A percentile compares a stretch with the other conserved stretches of the same genome.
phyloP scores from a whole-genome alignment of 345 rosid species.

The Salix viminalis region DNA sequence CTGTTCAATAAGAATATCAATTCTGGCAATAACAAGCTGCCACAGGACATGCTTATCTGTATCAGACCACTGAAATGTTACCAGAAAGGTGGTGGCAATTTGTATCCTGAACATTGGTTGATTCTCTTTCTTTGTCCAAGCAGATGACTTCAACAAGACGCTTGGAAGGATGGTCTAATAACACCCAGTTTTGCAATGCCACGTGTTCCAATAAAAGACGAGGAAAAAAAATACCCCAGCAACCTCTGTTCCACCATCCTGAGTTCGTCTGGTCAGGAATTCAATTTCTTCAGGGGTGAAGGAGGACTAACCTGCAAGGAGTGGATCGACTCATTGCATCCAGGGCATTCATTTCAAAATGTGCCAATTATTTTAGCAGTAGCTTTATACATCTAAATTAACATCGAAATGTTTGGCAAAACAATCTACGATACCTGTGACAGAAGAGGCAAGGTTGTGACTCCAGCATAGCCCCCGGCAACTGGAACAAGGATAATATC shows the following conservation, averaged over 20 bases:
- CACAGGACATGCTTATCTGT: neutral
- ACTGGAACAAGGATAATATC: constrained; percentile 15
- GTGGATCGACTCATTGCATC: too few relatives aligned
- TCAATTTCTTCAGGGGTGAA: too few relatives aligned
- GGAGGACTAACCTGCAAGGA: too few relatives aligned
- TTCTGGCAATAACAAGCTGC: neutral
- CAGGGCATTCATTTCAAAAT: too few relatives aligned
- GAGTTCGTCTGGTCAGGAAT: too few relatives aligned
- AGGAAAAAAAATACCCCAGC: too few relatives aligned
- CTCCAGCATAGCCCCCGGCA: constrained; percentile 37
- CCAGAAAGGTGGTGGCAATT: neutral
- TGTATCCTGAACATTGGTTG: neutral
- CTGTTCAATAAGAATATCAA: neutral
- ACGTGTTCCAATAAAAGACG: too few relatives aligned
- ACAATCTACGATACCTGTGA: constrained; percentile 18
- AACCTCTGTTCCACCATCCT: too few relatives aligned
- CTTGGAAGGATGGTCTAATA: constrained; percentile 1
- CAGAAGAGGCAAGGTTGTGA: constrained; percentile 30
- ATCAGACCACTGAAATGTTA: neutral
- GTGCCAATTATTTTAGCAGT: too few relatives aligned
- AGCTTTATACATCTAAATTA: too few relatives aligned
- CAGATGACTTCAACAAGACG: neutral
- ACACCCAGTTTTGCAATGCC: neutral
- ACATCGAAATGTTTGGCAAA: neutral
- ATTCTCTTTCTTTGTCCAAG: neutral